These are phyloP conservation scores for Wickerhamiella azymoides DNA, from an alignment of 805 yeast species.

Conservation along the genomic window DNA sequence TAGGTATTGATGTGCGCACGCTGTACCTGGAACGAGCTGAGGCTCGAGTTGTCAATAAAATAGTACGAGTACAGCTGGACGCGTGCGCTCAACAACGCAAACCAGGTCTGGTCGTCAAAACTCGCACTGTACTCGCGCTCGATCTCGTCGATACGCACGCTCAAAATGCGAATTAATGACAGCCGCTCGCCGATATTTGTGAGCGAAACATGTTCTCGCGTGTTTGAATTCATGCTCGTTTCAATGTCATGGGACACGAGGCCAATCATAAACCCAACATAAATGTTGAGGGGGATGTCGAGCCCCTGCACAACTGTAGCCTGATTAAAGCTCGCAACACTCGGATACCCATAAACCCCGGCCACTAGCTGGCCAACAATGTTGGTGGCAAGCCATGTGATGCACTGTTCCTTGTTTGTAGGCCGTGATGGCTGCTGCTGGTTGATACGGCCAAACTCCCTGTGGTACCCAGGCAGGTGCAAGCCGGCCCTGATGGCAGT, in stretches of 20 bases:
- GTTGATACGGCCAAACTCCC: slow-evolving; percentile 33
- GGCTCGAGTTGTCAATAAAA: slow-evolving; percentile 33
- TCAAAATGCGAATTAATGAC: slow-evolving; percentile 57
- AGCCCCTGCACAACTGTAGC: slow-evolving; percentile 38
- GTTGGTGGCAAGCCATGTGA: slow-evolving; percentile 92
- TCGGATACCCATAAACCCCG: slow-evolving; percentile 87
- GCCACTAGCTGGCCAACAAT: slow-evolving; percentile 82
- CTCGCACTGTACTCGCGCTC: slow-evolving; percentile 38
- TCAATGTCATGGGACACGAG: slow-evolving; percentile 78
- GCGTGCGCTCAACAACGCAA: slow-evolving; percentile 57
- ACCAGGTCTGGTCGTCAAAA: slow-evolving; percentile 54
- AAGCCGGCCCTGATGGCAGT: slow-evolving; percentile 88
- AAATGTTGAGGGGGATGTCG: slow-evolving; percentile 44
- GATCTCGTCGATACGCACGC: slow-evolving; percentile 60
- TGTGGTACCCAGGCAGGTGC: slow-evolving; percentile 59
- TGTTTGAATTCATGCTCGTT: slow-evolving; percentile 57
- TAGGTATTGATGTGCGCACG: slow-evolving; percentile 65
- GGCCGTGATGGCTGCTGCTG: slow-evolving; percentile 12
- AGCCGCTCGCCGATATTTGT: slow-evolving; percentile 57
- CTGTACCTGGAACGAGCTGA: slow-evolving; percentile 41
- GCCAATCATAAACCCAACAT: slow-evolving; percentile 70
- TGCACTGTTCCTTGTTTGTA: slow-evolving; percentile 44
- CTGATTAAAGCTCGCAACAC: slow-evolving; percentile 74
- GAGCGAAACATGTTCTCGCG: slow-evolving; percentile 50
- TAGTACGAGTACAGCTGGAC: slow-evolving; percentile 75